phyloP scores from a whole-genome alignment of 805 yeast species.

The Ogataea nonfermentans region DNA sequence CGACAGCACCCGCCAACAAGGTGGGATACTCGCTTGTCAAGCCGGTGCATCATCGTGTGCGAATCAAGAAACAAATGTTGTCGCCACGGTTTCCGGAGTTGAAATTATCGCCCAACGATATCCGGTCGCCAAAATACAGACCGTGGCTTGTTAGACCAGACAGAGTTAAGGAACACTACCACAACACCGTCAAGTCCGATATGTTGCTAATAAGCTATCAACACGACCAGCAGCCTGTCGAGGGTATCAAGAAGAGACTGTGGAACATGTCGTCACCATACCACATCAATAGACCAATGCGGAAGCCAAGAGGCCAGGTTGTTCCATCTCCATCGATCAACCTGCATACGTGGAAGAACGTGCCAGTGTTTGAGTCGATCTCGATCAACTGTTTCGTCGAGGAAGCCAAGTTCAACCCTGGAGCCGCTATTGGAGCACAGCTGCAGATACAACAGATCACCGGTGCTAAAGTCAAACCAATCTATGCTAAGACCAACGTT shows the following conservation, averaged over 20 bases:
- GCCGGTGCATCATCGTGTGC: conserved; percentile 90
- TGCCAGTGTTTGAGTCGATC: conserved; percentile 71
- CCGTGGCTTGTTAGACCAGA: conserved; percentile 79
- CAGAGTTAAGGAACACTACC: conserved; percentile 73
- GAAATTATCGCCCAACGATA: conserved; percentile 66
- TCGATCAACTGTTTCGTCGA: conserved; percentile 74
- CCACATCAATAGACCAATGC: conserved; percentile 76
- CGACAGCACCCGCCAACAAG: conserved; percentile 37
- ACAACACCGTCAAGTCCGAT: conserved; percentile 72
- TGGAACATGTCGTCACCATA: conserved; percentile 92
- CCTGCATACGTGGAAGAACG: conserved; percentile 62
- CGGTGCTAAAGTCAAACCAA: conserved; percentile 75
- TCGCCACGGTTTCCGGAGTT: conserved; percentile 74
- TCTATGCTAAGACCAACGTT: conserved; percentile 75
- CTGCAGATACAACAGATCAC: conserved; percentile 90
- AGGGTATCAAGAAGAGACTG: conserved; percentile 71
- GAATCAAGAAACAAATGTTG: conserved; percentile 67
- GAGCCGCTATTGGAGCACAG: conserved; percentile 72
- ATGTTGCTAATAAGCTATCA: conserved; percentile 71
- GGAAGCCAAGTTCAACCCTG: conserved; percentile 65
- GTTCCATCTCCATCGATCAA: conserved; percentile 72
- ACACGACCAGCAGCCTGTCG: conserved; percentile 54
- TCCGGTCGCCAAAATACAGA: conserved; percentile 72
- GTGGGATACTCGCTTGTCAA: conserved; percentile 71
- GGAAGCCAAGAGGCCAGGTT: conserved; percentile 72